Percentiles rank a stretch among this genome's conserved stretches.
phyloP scores from a whole-genome alignment of 2,329 filamentous ascomycete genomes.

The Cladosporium velox region DNA sequence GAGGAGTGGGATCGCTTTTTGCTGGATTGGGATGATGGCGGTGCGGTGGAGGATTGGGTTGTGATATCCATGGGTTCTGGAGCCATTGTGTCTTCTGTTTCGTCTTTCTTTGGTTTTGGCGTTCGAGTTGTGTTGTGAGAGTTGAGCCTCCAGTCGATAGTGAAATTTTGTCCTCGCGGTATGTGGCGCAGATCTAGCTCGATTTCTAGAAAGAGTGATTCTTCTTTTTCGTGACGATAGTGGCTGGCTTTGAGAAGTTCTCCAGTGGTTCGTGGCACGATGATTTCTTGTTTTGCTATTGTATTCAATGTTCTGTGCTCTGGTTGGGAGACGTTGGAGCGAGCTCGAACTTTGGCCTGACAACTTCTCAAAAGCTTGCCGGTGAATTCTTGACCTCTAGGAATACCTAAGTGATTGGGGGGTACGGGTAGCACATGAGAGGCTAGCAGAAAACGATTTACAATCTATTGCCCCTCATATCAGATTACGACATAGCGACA shows the following conservation, averaged over 20 bases:
- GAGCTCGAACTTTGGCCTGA: not conserved
- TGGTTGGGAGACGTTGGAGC: not conserved
- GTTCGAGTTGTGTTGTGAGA: not conserved
- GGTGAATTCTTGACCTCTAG: not conserved
- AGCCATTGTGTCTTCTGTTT: not conserved
- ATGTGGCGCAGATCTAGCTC: not conserved
- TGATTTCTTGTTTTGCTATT: not conserved
- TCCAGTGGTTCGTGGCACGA: not conserved
- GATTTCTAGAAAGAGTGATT: not conserved
- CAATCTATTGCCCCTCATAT: not conserved
- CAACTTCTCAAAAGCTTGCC: not conserved
- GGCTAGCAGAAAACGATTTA: rapidly evolving
- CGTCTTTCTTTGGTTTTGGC: not conserved
- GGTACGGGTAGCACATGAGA: not conserved
- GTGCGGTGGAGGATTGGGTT: not conserved
- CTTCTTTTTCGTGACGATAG: not conserved
- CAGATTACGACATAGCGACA: not conserved
- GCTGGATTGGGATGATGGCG: not conserved
- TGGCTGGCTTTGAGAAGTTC: not conserved
- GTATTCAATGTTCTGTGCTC: not conserved
- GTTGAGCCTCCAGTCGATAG: not conserved
- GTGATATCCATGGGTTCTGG: slow-evolving; percentile 6
- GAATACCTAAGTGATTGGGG: not conserved
- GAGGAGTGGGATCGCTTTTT: not conserved
- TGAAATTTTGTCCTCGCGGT: not conserved